Conservation (phyloP, 148 eudicot species). For the Drosera capensis region DNA sequence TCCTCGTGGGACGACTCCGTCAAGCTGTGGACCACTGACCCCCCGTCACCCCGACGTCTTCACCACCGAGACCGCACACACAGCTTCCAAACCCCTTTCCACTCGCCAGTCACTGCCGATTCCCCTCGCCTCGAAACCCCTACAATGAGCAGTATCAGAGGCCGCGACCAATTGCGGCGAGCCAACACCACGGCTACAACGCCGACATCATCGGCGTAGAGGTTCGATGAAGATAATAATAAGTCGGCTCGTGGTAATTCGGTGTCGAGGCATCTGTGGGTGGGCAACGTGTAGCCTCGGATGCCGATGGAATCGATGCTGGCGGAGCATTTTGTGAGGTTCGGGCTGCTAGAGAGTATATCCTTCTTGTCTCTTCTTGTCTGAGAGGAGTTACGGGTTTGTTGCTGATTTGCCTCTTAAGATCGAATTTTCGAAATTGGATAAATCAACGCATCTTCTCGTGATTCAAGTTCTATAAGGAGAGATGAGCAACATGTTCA, state of each 20-base stretch:
- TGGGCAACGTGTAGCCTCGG: constrained; percentile 45
- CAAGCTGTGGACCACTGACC: constrained; percentile 82
- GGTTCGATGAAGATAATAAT: constrained; percentile 14
- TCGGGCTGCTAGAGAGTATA: constrained; percentile 62
- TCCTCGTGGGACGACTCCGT: constrained; percentile 84
- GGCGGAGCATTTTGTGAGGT: constrained; percentile 28
- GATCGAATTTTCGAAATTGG: constrained; percentile 91
- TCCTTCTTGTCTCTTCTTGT: constrained; percentile 60
- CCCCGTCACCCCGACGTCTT: no score
- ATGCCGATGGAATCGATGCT: constrained; percentile 25
- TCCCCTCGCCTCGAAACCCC: no score
- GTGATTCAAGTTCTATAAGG: no score
- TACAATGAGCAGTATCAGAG: constrained; percentile 45
- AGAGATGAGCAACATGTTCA: no score
- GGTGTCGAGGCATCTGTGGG: constrained; percentile 80
- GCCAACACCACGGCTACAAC: constrained; percentile 24
- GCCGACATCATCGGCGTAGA: constrained; percentile 3
- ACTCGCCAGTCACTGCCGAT: no score
- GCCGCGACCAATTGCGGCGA: constrained; percentile 41
- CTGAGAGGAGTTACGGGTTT: constrained; percentile 74
- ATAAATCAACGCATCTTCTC: no score
- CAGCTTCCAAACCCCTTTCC: no score
- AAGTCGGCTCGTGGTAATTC: constrained; percentile 36
- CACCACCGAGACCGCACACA: no score
- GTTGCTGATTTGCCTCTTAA: constrained; percentile 55